Evolutionary conservation across 2,329 filamentous ascomycete genomes (phyloP).

Genomic region (Fusarium sp.): DNA sequence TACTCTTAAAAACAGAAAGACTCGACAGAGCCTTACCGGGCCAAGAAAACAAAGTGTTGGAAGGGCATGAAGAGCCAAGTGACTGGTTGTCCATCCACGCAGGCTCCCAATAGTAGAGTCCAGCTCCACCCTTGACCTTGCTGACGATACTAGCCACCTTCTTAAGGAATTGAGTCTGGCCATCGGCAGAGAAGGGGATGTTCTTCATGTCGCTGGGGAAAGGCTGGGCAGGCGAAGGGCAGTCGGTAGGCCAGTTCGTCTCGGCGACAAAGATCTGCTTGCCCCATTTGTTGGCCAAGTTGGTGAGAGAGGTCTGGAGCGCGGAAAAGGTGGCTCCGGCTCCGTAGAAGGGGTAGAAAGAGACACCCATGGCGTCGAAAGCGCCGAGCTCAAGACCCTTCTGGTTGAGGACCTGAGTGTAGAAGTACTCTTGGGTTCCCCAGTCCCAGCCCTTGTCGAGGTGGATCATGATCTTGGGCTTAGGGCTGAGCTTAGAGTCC

Average conservation of each 20-base stretch:
- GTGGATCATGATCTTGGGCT: slow-evolving; percentile 81
- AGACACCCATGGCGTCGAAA: slow-evolving; percentile 81
- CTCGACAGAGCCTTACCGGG: slow-evolving; percentile 70
- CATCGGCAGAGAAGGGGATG: slow-evolving; percentile 75
- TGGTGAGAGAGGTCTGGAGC: slow-evolving; percentile 69
- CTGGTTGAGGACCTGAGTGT: slow-evolving; percentile 68
- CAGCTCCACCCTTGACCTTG: slow-evolving; percentile 67
- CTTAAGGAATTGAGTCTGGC: slow-evolving; percentile 74
- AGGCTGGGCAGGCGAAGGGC: slow-evolving; percentile 68
- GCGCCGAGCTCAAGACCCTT: slow-evolving; percentile 67
- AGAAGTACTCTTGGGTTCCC: slow-evolving; percentile 76
- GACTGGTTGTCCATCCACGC: slow-evolving; percentile 77
- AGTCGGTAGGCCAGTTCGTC: slow-evolving; percentile 78
- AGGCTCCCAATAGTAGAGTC: slow-evolving; percentile 82
- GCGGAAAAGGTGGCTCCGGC: slow-evolving; percentile 70
- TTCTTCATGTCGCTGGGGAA: slow-evolving; percentile 73
- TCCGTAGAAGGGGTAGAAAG: slow-evolving; percentile 82
- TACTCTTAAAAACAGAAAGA: slow-evolving; percentile 68
- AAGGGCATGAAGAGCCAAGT: slow-evolving; percentile 75
- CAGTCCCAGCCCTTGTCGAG: slow-evolving; percentile 84
- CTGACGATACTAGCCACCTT: slow-evolving; percentile 71
- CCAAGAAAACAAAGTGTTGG: slow-evolving; percentile 74
- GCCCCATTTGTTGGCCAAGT: slow-evolving; percentile 73
- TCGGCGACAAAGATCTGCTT: slow-evolving; percentile 80
- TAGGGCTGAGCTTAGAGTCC: slow-evolving; percentile 69